phyloP scores from a whole-genome alignment of 306 rosid species.

The Glycyrrhiza uralensis region DNA sequence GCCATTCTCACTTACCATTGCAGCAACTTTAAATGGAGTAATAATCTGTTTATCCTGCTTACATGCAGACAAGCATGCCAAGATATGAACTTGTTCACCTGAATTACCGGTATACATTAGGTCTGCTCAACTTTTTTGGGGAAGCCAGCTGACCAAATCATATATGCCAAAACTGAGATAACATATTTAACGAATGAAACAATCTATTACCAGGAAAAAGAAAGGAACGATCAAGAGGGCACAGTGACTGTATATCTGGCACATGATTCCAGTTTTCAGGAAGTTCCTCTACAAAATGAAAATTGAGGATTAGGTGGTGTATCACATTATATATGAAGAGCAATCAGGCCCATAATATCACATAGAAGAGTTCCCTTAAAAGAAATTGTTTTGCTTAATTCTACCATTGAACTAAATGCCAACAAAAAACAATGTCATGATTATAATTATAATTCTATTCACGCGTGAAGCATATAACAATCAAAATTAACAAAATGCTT shows the following conservation, averaged over 20 bases:
- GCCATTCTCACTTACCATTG: conserved; percentile 65
- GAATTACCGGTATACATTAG: conserved; percentile 49
- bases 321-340: conserved; percentile 7
- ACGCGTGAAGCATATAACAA: background rate
- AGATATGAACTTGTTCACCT: conserved; percentile 92
- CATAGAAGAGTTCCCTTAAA: conserved; percentile 6
- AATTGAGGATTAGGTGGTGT: conserved; percentile 28
- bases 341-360: conserved; percentile 12
- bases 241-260: conserved; percentile 66
- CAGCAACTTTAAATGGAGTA: conserved; percentile 78
- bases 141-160: conserved; percentile 33
- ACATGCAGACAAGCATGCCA: conserved; percentile 93
- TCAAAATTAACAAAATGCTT: background rate
- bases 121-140: conserved; percentile 39
- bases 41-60: conserved; percentile 74
- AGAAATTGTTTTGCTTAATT: background rate
- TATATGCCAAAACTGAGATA: conserved; percentile 23
- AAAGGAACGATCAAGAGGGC: conserved; percentile 72
- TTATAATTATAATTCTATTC: conserved; percentile 6
- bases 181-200: conserved; percentile 19
- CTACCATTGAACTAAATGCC: background rate
- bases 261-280: conserved; percentile 75
- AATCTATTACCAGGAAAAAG: conserved; percentile 80
- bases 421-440: background rate
- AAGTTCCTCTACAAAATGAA: conserved; percentile 67